Percentiles rank a stretch among this genome's conserved stretches.
Evolutionary conservation across 768 basidiomycete species (phyloP).

Genomic region (Dioszegia aurantiaca): DNA sequence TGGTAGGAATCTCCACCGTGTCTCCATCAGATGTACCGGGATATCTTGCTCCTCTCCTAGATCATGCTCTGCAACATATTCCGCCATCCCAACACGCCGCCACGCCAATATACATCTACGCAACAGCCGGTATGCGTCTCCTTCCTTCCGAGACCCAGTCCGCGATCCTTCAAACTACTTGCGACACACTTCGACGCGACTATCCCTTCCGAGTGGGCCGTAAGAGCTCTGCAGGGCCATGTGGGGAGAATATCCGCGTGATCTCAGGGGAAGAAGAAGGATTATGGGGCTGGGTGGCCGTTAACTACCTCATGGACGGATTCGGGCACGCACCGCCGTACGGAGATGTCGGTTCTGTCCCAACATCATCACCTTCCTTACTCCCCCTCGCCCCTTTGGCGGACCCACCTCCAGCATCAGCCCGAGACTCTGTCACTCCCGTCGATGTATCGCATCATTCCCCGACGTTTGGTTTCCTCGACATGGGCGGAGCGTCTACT

Average conservation of each 20-base stretch:
- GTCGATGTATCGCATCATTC: constrained; percentile 56
- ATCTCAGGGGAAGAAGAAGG: constrained; percentile 99
- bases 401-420: constrained; percentile 35
- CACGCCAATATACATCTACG: constrained; percentile 89
- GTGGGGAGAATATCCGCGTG: constrained; percentile 86
- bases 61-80: constrained; percentile 75
- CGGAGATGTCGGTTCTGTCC: constrained; percentile 1
- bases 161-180: constrained; percentile 70
- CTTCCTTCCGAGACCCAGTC: constrained; percentile 67
- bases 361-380: constrained; percentile 17
- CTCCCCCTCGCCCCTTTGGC: constrained; percentile 38
- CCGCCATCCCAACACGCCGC: constrained; percentile 78
- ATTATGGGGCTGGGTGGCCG: constrained; percentile 96
- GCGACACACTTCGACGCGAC: constrained; percentile 68
- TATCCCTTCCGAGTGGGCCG: constrained; percentile 75
- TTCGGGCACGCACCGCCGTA: constrained; percentile 57
- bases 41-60: constrained; percentile 78
- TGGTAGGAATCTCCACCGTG: constrained; percentile 81
- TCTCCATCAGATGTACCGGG: constrained; percentile 67
- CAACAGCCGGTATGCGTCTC: constrained; percentile 96
- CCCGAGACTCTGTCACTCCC: constrained; percentile 39
- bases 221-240: constrained; percentile 69
- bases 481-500: constrained; percentile 99
- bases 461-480: constrained; percentile 93
- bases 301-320: constrained; percentile 98